Percentiles rank a stretch among this genome's conserved stretches.
Conservation (phyloP, 2,329 filamentous ascomycete genomes). For the Chaetomiaceae sp. region DNA sequence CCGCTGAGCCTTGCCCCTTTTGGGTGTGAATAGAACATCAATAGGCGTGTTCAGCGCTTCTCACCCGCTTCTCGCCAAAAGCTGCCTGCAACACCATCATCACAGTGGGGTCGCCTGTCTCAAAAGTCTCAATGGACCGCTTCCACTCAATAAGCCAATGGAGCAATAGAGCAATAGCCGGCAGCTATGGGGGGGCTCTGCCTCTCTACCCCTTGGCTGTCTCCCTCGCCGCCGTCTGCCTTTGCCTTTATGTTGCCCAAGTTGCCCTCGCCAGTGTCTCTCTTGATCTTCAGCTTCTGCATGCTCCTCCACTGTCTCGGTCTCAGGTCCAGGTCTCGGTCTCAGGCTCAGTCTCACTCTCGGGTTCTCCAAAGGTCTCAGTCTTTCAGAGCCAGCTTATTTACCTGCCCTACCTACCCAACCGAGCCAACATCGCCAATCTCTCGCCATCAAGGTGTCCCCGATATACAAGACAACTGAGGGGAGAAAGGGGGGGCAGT, state of each 20-base stretch:
- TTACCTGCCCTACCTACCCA: too few relatives aligned
- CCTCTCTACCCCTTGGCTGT: background rate
- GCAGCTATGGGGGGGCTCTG: conserved; percentile 6
- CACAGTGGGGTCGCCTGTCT: conserved; percentile 7
- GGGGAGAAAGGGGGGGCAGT: too few relatives aligned
- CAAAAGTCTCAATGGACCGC: conserved; percentile 10
- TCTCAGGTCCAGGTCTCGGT: too few relatives aligned
- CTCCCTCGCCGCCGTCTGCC: background rate
- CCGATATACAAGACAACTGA: too few relatives aligned
- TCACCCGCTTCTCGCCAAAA: background rate
- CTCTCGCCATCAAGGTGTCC: background rate
- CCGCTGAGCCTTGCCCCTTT: conserved; percentile 24
- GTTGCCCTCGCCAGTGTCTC: conserved; percentile 3
- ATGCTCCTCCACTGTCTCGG: background rate
- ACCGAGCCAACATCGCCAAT: too few relatives aligned
- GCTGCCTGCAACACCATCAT: conserved; percentile 8
- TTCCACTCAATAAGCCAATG: conserved; percentile 14
- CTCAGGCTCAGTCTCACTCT: too few relatives aligned
- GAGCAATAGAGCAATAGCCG: conserved; percentile 14
- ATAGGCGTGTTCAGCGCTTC: conserved; percentile 22
- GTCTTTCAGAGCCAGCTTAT: background rate
- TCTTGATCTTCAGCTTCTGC: background rate
- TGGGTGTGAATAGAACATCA: conserved; percentile 33
- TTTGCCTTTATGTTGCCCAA: conserved; percentile 6
- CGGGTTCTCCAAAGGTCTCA: too few relatives aligned